phyloP scores from a whole-genome alignment of 2,329 filamentous ascomycete species.

The Lasiodiplodia hormozganensis region DNA sequence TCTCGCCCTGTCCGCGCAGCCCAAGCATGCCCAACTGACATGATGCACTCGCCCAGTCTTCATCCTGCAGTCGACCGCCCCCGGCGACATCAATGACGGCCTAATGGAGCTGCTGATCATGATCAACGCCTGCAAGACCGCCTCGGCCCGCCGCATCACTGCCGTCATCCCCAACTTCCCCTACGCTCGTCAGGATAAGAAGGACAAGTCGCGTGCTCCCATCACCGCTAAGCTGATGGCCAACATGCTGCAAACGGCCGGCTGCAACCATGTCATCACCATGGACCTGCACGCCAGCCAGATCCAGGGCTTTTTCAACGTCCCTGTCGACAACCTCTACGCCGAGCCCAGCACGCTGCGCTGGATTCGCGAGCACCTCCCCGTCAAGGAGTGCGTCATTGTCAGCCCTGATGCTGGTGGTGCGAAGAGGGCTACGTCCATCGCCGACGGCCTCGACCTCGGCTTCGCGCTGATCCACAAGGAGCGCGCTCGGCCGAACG shows the following conservation, averaged over 20 bases:
- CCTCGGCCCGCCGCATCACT: conserved; percentile 87
- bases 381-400: conserved; percentile 84
- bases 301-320: conserved; percentile 96
- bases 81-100: conserved; percentile 96
- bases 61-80: conserved; percentile 92
- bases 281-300: conserved; percentile 96
- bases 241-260: conserved; percentile 95
- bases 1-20: conserved; percentile 46
- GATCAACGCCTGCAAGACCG: conserved; percentile 92
- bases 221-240: conserved; percentile 96
- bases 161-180: conserved; percentile 96
- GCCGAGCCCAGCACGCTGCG: conserved; percentile 90
- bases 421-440: conserved; percentile 91
- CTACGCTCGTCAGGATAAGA: conserved; percentile 97
- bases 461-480: conserved; percentile 97
- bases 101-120: conserved; percentile 98
- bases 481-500: conserved; percentile 88
- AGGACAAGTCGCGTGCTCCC: conserved; percentile 93
- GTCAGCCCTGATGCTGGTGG: conserved; percentile 95
- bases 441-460: conserved; percentile 88
- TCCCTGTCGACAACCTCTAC: conserved; percentile 82
- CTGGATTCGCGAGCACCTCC: conserved; percentile 88
- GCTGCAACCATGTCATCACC: conserved; percentile 91
- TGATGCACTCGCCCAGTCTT: conserved; percentile 67
- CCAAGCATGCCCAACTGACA: conserved; percentile 22